A percentile compares a stretch with the other conserved stretches of the same genome.
phyloP scores from a whole-genome alignment of 2,329 filamentous ascomycete genomes.

The Malbranchea cinnamomea region DNA sequence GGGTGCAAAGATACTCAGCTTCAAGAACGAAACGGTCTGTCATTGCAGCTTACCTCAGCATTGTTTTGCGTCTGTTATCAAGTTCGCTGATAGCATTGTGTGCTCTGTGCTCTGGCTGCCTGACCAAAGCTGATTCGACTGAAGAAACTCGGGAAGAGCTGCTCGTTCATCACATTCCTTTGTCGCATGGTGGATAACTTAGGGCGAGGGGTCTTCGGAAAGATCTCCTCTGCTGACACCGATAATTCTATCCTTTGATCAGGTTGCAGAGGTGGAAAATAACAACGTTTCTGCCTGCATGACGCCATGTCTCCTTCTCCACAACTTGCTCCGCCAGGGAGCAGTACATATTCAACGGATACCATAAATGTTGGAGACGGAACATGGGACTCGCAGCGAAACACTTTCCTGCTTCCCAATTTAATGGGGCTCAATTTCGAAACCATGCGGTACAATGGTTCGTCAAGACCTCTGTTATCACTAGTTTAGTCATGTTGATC shows the following conservation, averaged over 20 bases:
- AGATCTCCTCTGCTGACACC: conserved; percentile 27
- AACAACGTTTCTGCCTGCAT: neutral
- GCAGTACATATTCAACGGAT: conserved; percentile 45
- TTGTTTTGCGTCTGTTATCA: no score
- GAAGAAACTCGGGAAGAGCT: neutral
- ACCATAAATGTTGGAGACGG: conserved; percentile 51
- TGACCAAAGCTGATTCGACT: no score
- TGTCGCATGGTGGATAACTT: conserved; percentile 30
- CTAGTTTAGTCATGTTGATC: neutral
- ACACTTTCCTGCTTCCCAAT: conserved; percentile 50
- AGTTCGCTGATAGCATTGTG: no score
- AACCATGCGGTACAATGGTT: conserved; percentile 53
- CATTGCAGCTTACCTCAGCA: no score
- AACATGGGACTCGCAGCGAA: conserved; percentile 47
- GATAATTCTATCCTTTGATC: no score
- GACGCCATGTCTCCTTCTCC: conserved; percentile 22
- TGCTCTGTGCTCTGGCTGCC: no score
- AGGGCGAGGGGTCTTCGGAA: conserved; percentile 28
- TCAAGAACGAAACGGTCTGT: no score
- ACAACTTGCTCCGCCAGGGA: conserved; percentile 41
- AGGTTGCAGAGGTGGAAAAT: neutral
- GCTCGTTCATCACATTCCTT: conserved; percentile 3
- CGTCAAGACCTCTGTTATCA: conserved; percentile 9
- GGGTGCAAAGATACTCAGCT: no score
- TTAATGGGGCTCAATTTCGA: conserved; percentile 50